Percentiles rank a stretch among this genome's conserved stretches.
Evolutionary conservation across 2,329 filamentous ascomycete genomes (phyloP).

Genomic region (Colletotrichum sp.): DNA sequence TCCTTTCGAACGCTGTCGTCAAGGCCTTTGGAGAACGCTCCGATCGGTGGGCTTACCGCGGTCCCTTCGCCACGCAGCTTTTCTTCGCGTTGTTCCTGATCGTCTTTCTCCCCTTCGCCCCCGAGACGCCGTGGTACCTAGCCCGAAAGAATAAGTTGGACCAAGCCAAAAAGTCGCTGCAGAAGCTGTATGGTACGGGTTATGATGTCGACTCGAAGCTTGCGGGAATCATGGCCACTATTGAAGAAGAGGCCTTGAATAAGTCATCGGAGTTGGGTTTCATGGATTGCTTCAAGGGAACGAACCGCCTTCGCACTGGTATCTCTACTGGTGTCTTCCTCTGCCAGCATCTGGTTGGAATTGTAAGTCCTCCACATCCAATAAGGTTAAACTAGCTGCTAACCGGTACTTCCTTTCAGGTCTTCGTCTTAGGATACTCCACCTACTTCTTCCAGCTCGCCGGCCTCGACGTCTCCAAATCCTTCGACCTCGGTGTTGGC

Average conservation of each 20-base stretch:
- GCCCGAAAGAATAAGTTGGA: slow-evolving; percentile 44
- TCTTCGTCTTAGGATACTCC: slow-evolving; percentile 56
- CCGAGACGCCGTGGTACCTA: slow-evolving; percentile 57
- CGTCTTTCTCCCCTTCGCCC: slow-evolving; percentile 49
- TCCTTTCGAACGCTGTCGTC: slow-evolving; percentile 55
- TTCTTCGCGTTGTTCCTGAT: slow-evolving; percentile 51
- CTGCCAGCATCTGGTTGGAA: slow-evolving; percentile 69
- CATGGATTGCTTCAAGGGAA: slow-evolving; percentile 53
- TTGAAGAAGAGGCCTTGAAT: slow-evolving; percentile 51
- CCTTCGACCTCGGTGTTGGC: slow-evolving; percentile 45
- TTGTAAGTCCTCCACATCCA: slow-evolving; percentile 38
- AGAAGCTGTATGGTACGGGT: slow-evolving; percentile 48
- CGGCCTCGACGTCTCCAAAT: slow-evolving; percentile 39
- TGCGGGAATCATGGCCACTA: slow-evolving; percentile 61
- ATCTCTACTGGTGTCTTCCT: slow-evolving; percentile 66
- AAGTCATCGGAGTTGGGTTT: slow-evolving; percentile 54
- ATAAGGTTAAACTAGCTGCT: rapidly evolving
- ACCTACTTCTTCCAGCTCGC: slow-evolving; percentile 57
- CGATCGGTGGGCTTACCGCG: slow-evolving; percentile 53
- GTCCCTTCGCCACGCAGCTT: slow-evolving; percentile 55
- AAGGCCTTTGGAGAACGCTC: slow-evolving; percentile 42
- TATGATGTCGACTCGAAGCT: slow-evolving; percentile 54
- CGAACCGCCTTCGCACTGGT: slow-evolving; percentile 57
- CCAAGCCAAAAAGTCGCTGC: slow-evolving; percentile 45
- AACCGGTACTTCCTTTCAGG: not conserved